phyloP scores from a whole-genome alignment of 495 filamentous ascomycete genomes.

The Penicillium paradoxum region DNA sequence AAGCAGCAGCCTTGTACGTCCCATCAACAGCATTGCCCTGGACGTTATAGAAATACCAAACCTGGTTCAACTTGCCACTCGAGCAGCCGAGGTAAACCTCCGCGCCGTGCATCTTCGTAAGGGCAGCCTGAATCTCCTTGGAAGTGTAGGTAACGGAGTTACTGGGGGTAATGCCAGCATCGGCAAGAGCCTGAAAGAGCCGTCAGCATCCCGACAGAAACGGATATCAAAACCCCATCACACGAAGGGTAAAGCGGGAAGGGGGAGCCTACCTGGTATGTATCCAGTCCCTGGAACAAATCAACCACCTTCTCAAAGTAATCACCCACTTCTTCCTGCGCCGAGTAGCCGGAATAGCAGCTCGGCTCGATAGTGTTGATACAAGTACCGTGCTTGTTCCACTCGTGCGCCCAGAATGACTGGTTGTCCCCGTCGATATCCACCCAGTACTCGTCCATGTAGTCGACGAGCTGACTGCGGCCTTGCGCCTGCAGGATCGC shows the following conservation, averaged over 20 bases:
- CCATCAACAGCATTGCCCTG: conserved; percentile 66
- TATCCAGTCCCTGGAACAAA: conserved; percentile 58
- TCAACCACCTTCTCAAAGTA: conserved; percentile 53
- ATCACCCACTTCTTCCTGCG: conserved; percentile 55
- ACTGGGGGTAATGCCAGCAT: conserved; percentile 61
- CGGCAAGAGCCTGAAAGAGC: conserved; percentile 45
- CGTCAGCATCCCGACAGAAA: background rate
- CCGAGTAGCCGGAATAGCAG: conserved; percentile 66
- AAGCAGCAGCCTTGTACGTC: conserved; percentile 53
- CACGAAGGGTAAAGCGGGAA: background rate
- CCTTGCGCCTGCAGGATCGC: conserved; percentile 54
- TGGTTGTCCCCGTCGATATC: conserved; percentile 55
- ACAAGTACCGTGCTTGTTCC: conserved; percentile 69
- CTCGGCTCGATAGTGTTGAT: conserved; percentile 58
- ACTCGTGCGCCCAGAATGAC: conserved; percentile 75
- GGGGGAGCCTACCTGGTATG: conserved; percentile 44
- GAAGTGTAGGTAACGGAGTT: conserved; percentile 55
- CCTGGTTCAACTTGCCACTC: conserved; percentile 55
- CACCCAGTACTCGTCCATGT: conserved; percentile 73
- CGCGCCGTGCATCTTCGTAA: conserved; percentile 54
- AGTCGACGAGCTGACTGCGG: conserved; percentile 53
- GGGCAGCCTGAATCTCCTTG: conserved; percentile 55
- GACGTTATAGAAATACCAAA: conserved; percentile 75
- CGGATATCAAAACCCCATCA: background rate
- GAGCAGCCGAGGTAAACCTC: conserved; percentile 61